These are phyloP conservation scores for Suillus plorans DNA, from an alignment of 768 basidiomycete species.

Conservation along the genomic window DNA sequence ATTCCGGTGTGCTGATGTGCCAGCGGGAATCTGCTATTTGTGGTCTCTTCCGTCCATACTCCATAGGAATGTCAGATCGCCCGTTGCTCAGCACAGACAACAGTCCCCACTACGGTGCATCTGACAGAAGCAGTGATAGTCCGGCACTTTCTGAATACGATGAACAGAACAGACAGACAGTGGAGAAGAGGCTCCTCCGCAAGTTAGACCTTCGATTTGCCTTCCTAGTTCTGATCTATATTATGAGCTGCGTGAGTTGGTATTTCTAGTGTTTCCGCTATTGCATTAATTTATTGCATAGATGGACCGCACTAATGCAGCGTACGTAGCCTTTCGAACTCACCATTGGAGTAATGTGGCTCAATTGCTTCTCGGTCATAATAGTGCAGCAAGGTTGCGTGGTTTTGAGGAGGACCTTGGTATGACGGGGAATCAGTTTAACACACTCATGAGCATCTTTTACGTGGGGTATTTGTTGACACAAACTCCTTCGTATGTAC, in stretches of 20 bases:
- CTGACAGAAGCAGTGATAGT: neutral
- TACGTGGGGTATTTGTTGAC: slow-evolving; percentile 72
- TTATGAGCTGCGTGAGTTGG: slow-evolving; percentile 44
- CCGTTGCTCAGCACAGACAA: neutral
- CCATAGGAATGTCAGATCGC: neutral
- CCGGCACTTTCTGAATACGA: slow-evolving; percentile 1
- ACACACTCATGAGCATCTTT: slow-evolving; percentile 64
- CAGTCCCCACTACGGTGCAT: neutral
- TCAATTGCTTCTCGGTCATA: slow-evolving; percentile 21
- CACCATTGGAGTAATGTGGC: neutral
- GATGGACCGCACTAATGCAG: slow-evolving; percentile 69
- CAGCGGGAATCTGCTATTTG: neutral
- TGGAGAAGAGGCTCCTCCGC: slow-evolving; percentile 43
- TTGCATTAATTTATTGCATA: slow-evolving; percentile 22
- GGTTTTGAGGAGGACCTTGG: slow-evolving; percentile 70
- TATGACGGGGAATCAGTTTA: slow-evolving; percentile 59
- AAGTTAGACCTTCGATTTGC: slow-evolving; percentile 45
- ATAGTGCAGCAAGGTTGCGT: slow-evolving; percentile 61
- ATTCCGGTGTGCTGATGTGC: neutral
- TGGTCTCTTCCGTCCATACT: neutral
- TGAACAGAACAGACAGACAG: slow-evolving; percentile 35
- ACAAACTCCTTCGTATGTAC: slow-evolving; percentile 68
- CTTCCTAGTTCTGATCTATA: slow-evolving; percentile 45
- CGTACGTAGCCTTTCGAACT: slow-evolving; percentile 36
- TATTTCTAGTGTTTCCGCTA: neutral